Evolutionary conservation across 306 rosid species (phyloP), one percentile per base, ranked within the genome.

Genomic region (Pterocarpus santalinus): DNA sequence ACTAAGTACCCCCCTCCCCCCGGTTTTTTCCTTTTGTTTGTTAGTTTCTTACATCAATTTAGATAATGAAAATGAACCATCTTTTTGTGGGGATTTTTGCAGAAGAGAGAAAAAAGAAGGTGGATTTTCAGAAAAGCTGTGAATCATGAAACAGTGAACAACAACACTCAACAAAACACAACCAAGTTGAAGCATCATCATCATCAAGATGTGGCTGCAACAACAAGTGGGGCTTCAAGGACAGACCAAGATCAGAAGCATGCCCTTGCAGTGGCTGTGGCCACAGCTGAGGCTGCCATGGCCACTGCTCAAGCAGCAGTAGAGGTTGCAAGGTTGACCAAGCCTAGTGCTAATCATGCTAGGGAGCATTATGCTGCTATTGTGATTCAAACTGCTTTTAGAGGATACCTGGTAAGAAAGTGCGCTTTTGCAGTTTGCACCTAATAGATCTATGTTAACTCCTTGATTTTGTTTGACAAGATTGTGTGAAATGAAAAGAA

Each of bases 21-120:
- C 44, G 58, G 30, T 17, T n/a, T 7, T 28, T 0, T 49, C 4
- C 10, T 63, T 35, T 41, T 44, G 55, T 44, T 44, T 22, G 15
- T 30, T 56, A 28, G 1, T 35, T 35, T 33, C 17, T 32, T 5
- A 80, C 51, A 70, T 62, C 57, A 32, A 58, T 66, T 56, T 14
- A 51, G 65, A 71, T 61, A 33, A 61, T 61, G 62, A 35, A 56
- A 51, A 12, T 64, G 13, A 52, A 44, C 15, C 17, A 12, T 32
- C 52, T 43, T 22, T 8, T 22, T 51, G n/a, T 51, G 4, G 15
- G 16, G 15, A 0, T 73, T 34, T 39, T 14, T 76, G 88, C 81
- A 95, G 99, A 90, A 83, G 79, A 90, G 97, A 85, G 98, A 95
- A 80, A 95, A 93, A 63, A 82, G 93, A 57, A 82, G 99, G 46